These are phyloP conservation scores for Ophiostoma novo-ulmi DNA, from an alignment of 2,329 filamentous ascomycete species.

Conservation along the genomic window DNA sequence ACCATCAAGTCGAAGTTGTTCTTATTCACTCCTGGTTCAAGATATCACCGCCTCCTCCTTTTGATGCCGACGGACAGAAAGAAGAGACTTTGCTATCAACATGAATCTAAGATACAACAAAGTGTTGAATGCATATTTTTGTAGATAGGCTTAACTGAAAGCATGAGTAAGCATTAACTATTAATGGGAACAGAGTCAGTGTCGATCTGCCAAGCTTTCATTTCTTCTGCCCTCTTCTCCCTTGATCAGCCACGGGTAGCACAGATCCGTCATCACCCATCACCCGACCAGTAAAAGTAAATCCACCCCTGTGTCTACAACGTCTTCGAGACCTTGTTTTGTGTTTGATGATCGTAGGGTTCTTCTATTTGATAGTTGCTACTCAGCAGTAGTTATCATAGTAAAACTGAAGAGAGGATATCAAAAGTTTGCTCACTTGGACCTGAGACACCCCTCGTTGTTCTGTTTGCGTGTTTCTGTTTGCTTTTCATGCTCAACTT, in stretches of 20 bases:
- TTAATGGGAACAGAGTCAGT: background rate
- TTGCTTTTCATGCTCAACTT: background rate
- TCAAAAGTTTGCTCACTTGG: background rate
- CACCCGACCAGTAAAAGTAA: background rate
- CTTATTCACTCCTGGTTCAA: too few species aligned
- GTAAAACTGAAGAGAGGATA: background rate
- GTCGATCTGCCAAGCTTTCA: constrained; percentile 11
- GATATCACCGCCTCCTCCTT: too few species aligned
- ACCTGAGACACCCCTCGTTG: constrained; percentile 6
- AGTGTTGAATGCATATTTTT: background rate
- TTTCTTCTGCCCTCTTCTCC: constrained; percentile 10
- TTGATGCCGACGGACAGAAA: too few species aligned
- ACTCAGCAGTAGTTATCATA: background rate
- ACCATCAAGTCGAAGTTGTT: too few species aligned
- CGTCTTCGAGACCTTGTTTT: background rate
- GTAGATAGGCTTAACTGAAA: background rate
- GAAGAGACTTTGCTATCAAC: too few species aligned
- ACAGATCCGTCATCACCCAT: constrained; percentile 3
- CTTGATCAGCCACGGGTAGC: background rate
- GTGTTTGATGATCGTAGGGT: constrained; percentile 13
- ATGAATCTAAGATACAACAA: too few species aligned
- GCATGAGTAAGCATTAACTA: background rate
- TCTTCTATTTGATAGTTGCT: background rate
- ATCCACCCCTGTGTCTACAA: constrained; percentile 1
- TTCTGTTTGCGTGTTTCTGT: constrained; percentile 12